Base-by-base conservation (phyloP, 129 eudicot genomes). In the Scalesia atractyloides region DNA sequence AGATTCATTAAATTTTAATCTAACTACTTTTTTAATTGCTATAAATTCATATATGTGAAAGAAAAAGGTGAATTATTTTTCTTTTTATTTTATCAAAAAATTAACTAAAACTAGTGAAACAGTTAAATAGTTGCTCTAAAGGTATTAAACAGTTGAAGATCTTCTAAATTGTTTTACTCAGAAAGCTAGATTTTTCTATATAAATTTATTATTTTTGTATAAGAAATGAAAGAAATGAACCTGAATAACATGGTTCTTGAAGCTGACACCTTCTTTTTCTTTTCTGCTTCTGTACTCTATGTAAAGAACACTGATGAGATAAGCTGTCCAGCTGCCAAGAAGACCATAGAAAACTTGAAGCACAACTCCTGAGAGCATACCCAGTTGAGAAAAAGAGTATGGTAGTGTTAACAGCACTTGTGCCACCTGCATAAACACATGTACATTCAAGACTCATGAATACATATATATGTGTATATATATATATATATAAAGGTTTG, bases 281-380 rank as follows among this genome's bases (percentile, higher is more conserved):
- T 91, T 91, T 75, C 95, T 48, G 43, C 75, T 84, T 81, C 95
- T 81, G 52, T 87, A 90, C 76, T 90, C 97, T 3, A 90, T 81
- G 72, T 90, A 90, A 17, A 90, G 95, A 22, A 88, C 84, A 70
- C 97, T 85, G 63, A 91, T 91, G 47, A 91, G 97, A 68, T 91
- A 91, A 48, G 97, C 91, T 24, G 97, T 91, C 97, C 97, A 91
- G 50, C 97, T 91, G 43, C 97, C 97, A 77, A 88, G 76, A 72
- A 87, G 79, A 3, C 97, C 97, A 71, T 87, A 91, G 74, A 91
- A 91, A 0, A 91, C 43, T 68, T 91, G 97, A 49, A 91, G 79
- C 24, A 85, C 63, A 47, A 91, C 66, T 19, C 97, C 97, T n/a
- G 97, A 91, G 13, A 73, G 30, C 97, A 91, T 91, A 14, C 97